These are phyloP conservation scores for Acanthamoeba divionensis DNA, from an alignment of 208 protist species.

Conservation along the genomic window DNA sequence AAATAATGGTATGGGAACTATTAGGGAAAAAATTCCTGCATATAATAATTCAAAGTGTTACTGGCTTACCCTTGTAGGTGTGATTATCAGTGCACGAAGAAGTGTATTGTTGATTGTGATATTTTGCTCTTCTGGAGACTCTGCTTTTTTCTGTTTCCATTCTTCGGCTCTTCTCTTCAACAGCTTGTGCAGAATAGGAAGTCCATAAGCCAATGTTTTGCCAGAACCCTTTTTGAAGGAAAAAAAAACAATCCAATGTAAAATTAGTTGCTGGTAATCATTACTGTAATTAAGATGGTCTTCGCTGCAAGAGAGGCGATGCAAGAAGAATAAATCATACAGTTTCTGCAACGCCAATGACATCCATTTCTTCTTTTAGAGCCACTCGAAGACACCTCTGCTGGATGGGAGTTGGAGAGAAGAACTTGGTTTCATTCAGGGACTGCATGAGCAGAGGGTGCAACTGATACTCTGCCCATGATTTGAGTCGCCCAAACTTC, in stretches of 20 bases:
- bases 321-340: neutral
- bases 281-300: neutral
- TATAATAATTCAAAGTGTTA: slow-evolving; percentile 50
- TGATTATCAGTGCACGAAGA: slow-evolving; percentile 50
- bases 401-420: slow-evolving; percentile 23
- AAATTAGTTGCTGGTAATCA: neutral
- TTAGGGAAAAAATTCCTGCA: neutral
- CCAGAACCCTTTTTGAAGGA: slow-evolving; percentile 66
- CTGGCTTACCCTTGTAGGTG: too few relatives aligned
- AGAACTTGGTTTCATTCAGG: neutral
- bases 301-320: neutral
- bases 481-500: slow-evolving; percentile 10
- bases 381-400: neutral
- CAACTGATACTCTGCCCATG: neutral
- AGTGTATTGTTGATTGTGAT: neutral
- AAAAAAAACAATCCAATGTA: neutral
- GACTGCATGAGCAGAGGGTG: neutral
- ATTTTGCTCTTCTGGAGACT: slow-evolving; percentile 25
- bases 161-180: neutral
- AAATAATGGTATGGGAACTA: slow-evolving; percentile 63
- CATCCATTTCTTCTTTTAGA: slow-evolving; percentile 21
- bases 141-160: neutral
- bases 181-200: slow-evolving; percentile 85
- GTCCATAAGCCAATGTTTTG: slow-evolving; percentile 77
- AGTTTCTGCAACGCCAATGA: neutral